Percentiles rank a stretch among this genome's conserved stretches.
These are phyloP conservation scores for Micromonas commoda DNA, from an alignment of 139 green algal species.

Conservation along the genomic window DNA sequence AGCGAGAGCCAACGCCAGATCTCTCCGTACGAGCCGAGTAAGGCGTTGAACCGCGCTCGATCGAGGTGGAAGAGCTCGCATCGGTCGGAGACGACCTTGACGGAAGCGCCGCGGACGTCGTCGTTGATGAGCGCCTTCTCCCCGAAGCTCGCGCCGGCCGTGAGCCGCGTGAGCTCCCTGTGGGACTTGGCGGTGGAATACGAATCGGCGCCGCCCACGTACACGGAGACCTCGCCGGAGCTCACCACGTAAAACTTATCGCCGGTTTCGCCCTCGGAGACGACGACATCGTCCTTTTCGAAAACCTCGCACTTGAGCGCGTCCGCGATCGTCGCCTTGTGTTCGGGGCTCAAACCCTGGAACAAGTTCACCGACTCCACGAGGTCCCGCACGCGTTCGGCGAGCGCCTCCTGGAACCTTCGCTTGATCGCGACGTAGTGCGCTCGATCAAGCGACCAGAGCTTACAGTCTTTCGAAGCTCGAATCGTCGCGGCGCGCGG, in stretches of 20 bases:
- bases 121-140: constrained; percentile 78
- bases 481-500: constrained; percentile 79
- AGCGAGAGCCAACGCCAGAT: constrained; percentile 78
- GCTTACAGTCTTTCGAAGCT: constrained; percentile 52
- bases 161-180: background rate
- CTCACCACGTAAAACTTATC: constrained; percentile 88
- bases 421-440: constrained; percentile 74
- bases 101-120: constrained; percentile 61
- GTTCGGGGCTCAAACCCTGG: constrained; percentile 41
- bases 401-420: constrained; percentile 51
- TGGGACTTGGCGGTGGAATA: no score
- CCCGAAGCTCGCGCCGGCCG: constrained; percentile 67
- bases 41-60: constrained; percentile 58
- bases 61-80: constrained; percentile 6
- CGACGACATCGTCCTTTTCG: constrained; percentile 41
- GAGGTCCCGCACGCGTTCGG: constrained; percentile 52
- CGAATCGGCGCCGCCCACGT: background rate
- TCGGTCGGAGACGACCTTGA: constrained; percentile 43
- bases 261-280: constrained; percentile 58
- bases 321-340: constrained; percentile 65
- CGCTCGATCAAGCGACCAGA: constrained; percentile 74
- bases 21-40: constrained; percentile 75
- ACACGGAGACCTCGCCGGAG: constrained; percentile 45
- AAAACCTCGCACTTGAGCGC: constrained; percentile 57
- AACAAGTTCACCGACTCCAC: constrained; percentile 44